Evolutionary conservation across 208 protist species (phyloP).

Genomic region (Trypanosomatidae sp.): DNA sequence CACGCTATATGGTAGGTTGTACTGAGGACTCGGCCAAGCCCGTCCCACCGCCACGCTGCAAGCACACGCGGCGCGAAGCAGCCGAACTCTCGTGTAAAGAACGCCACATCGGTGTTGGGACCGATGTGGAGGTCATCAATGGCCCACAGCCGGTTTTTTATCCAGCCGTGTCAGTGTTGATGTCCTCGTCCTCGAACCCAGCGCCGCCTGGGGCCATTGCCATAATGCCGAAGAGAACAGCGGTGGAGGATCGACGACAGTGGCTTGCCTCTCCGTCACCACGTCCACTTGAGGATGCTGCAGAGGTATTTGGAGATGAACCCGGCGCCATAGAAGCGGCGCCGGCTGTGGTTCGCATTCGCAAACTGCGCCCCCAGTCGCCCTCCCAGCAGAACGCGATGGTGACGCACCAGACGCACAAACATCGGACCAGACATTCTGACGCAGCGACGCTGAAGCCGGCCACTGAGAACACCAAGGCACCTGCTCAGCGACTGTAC

Average conservation of each 20-base stretch:
- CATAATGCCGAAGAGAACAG: not conserved
- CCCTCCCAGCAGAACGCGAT: slow-evolving; percentile 10
- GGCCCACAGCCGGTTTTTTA: not conserved
- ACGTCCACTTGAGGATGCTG: not conserved
- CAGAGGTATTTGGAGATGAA: not conserved
- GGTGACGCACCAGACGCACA: not conserved
- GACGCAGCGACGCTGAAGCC: not conserved
- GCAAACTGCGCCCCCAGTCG: slow-evolving; percentile 7
- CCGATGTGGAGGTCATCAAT: not conserved
- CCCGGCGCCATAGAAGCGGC: not conserved
- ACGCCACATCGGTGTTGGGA: not conserved
- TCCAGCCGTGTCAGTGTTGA: not conserved
- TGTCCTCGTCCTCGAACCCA: slow-evolving; percentile 11
- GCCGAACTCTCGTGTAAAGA: slow-evolving; percentile 6
- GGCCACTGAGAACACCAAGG: not conserved
- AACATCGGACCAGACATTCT: not conserved
- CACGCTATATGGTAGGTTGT: not conserved
- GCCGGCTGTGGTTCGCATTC: not conserved
- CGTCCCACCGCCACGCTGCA: slow-evolving; percentile 13
- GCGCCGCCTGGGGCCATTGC: not conserved
- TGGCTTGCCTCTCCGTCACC: slow-evolving; percentile 14
- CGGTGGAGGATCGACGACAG: not conserved
- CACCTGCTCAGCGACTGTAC: slow-evolving; percentile 9
- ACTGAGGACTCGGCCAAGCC: not conserved
- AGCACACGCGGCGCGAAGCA: slow-evolving; percentile 24